Conservation (phyloP, 306 rosid species). For the Prosopis cineraria region DNA sequence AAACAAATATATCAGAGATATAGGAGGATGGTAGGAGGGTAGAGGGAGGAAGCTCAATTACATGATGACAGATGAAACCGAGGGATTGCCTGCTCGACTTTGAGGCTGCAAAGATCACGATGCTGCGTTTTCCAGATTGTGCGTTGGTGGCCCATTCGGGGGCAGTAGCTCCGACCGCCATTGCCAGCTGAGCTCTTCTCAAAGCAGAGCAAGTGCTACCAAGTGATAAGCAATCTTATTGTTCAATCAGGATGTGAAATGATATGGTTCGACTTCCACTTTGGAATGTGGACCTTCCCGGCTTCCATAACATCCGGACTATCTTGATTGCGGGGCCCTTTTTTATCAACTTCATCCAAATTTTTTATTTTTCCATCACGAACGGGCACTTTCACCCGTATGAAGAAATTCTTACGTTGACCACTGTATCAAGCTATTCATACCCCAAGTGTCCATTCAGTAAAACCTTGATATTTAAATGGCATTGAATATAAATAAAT, state of each 20-base stretch:
- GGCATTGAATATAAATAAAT: too few species aligned
- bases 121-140: slow-evolving; percentile 33
- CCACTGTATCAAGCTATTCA: too few species aligned
- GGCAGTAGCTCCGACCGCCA: slow-evolving; percentile 35
- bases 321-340: not conserved
- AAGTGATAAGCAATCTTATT: not conserved
- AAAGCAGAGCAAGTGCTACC: not conserved
- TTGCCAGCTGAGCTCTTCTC: not conserved
- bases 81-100: slow-evolving; percentile 35
- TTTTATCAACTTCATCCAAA: not conserved
- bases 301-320: not conserved
- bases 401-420: too few species aligned
- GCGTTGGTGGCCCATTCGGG: slow-evolving; percentile 34
- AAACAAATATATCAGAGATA: not conserved
- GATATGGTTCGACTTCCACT: slow-evolving; percentile 10
- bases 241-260: not conserved
- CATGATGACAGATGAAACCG: slow-evolving; percentile 33
- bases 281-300: not conserved
- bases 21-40: not conserved
- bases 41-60: slow-evolving; percentile 14
- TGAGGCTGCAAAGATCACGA: not conserved
- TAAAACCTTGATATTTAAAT: too few species aligned
- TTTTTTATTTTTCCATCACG: not conserved
- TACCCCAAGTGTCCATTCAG: too few species aligned
- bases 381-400: too few species aligned